Evolutionary conservation across 768 basidiomycete species (phyloP).

Genomic region (Rhizopogon vulgaris): DNA sequence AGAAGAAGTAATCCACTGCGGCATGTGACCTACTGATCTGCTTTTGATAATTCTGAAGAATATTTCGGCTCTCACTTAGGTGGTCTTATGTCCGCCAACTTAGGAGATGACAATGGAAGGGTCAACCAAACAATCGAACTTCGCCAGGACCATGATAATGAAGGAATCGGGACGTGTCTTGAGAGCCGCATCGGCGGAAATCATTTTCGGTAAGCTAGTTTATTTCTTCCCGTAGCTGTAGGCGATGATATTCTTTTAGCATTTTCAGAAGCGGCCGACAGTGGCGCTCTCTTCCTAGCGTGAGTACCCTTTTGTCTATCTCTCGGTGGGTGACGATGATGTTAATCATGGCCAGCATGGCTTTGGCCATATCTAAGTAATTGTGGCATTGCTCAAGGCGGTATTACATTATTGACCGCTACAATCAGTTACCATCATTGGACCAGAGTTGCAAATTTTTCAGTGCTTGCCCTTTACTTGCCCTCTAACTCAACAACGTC

Average conservation of each 20-base stretch:
- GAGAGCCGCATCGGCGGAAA: slow-evolving; percentile 42
- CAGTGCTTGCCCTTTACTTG: no score
- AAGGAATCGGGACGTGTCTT: slow-evolving; percentile 35
- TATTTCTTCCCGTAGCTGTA: background rate
- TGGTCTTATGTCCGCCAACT: slow-evolving; percentile 33
- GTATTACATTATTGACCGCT: slow-evolving; percentile 49
- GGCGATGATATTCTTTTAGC: slow-evolving; percentile 19
- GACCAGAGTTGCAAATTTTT: no score
- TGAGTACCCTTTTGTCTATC: slow-evolving; percentile 21
- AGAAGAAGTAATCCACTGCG: background rate
- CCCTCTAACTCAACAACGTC: no score
- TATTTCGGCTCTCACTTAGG: slow-evolving; percentile 32
- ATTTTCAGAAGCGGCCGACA: slow-evolving; percentile 51
- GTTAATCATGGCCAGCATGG: slow-evolving; percentile 44
- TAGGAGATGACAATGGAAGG: slow-evolving; percentile 42
- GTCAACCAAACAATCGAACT: slow-evolving; percentile 40
- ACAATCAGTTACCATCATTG: slow-evolving; percentile 36
- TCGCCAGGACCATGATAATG: slow-evolving; percentile 35
- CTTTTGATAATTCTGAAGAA: slow-evolving; percentile 30
- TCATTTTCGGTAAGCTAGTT: slow-evolving; percentile 35
- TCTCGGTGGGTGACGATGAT: slow-evolving; percentile 35
- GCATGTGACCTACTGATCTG: background rate
- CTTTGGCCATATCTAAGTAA: background rate
- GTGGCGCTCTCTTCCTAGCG: slow-evolving; percentile 54
- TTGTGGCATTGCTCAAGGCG: slow-evolving; percentile 59